These are phyloP conservation scores for Claviceps monticola DNA, from an alignment of 2,329 filamentous ascomycete species.

Conservation along the genomic window DNA sequence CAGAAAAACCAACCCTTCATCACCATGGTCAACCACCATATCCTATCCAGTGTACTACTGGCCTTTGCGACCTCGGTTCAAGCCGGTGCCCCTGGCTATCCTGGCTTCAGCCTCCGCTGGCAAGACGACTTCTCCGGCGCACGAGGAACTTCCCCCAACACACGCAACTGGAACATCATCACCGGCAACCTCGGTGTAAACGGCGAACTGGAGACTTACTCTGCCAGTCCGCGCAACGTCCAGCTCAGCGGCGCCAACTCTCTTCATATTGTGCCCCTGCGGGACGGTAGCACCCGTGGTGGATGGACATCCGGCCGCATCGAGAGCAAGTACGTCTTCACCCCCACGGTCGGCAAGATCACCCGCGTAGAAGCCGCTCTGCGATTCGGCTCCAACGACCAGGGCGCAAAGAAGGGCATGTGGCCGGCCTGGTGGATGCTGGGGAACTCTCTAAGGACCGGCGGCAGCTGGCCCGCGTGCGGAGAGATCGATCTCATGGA, in stretches of 20 bases:
- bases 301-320: conserved; percentile 43
- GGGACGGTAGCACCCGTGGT: conserved; percentile 17
- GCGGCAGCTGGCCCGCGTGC: conserved; percentile 37
- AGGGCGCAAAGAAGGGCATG: conserved; percentile 34
- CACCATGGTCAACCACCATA: conserved; percentile 11
- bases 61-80: conserved; percentile 18
- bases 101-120: conserved; percentile 26
- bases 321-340: conserved; percentile 34
- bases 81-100: conserved; percentile 25
- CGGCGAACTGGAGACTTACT: conserved; percentile 38
- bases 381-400: conserved; percentile 29
- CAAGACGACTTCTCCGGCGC: conserved; percentile 28
- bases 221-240: conserved; percentile 29
- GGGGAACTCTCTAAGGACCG: conserved; percentile 30
- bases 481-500: conserved; percentile 47
- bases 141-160: conserved; percentile 19
- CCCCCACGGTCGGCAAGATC: conserved; percentile 28
- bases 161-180: conserved; percentile 28
- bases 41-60: conserved; percentile 13
- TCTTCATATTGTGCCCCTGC: conserved; percentile 36
- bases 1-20: not conserved
- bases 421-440: conserved; percentile 48
- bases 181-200: conserved; percentile 30
- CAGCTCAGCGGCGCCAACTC: conserved; percentile 36
- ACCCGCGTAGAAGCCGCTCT: conserved; percentile 33